Evolutionary conservation across 2,329 filamentous ascomycete species (phyloP).

Genomic region (Phialocephala subalpina): DNA sequence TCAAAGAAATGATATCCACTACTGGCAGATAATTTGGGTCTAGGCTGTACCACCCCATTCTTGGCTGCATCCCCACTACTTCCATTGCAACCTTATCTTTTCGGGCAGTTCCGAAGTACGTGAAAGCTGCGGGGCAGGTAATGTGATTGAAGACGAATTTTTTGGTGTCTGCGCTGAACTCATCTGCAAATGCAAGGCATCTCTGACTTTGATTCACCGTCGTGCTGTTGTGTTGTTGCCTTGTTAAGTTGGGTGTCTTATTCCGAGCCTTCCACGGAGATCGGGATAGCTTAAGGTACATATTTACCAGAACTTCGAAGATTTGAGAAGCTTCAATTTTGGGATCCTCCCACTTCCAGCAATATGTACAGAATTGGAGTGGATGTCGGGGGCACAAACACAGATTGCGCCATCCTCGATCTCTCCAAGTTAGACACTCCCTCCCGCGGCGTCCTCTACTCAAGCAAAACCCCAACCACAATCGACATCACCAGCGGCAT

Average conservation of each 20-base stretch:
- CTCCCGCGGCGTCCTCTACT: constrained; percentile 52
- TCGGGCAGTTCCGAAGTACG: not conserved
- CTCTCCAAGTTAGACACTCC: constrained; percentile 45
- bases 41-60: constrained; percentile 7
- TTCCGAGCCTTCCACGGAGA: not conserved
- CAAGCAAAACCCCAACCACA: constrained; percentile 55
- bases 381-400: constrained; percentile 50
- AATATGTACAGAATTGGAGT: constrained; percentile 48
- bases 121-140: not conserved
- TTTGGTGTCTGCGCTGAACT: not conserved
- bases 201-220: not conserved
- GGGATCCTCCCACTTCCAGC: not conserved
- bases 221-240: not conserved
- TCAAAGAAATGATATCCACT: not conserved
- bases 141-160: not conserved
- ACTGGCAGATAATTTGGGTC: not conserved
- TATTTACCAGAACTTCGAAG: not conserved
- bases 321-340: not conserved
- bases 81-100: constrained; percentile 2
- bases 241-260: not conserved
- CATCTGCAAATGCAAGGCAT: not conserved
- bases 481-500: constrained; percentile 56
- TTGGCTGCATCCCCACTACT: not conserved
- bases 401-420: constrained; percentile 55
- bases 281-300: not conserved